Base-by-base conservation (phyloP, 2,329 filamentous ascomycete species). In the Massarina eburnea region DNA sequence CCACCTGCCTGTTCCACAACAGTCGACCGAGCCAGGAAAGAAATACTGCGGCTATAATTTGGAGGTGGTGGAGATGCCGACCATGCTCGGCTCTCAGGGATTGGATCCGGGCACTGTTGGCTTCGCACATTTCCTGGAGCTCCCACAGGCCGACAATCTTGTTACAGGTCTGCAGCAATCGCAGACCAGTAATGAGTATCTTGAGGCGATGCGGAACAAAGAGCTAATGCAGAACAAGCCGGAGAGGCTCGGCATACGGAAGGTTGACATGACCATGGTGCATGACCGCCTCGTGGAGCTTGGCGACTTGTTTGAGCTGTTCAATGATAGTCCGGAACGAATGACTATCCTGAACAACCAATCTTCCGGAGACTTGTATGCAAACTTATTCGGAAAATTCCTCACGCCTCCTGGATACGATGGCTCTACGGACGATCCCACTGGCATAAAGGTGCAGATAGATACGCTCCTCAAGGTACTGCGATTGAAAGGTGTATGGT, bases 41-140 rank as follows among this genome's bases (percentile, higher is more conserved):
- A 33, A 44, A 18, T 57, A 62, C 46, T 48, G 61, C 4, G 58
- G 61, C 8, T 71, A 71, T 45, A 52, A 67, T 17, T 53, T 65
- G 19, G 58, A 63, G 21, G 53, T 62, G n/a, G 51, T 63, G 0
- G 84, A 87, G 61, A 71, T 81, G 18, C 86, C 86, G 32, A 86
- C 80, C 64, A 89, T 88, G 85, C 75, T 88, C 48, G 86, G 83
- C 72, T 83, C 85, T 74, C 82, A 86, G 54, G 86, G 85, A 3
- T 69, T 86, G 24, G 86, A 89, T 62, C 84, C 84, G 63, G 86
- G 86, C 33, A 86, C 84, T 15, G 76, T 88, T 61, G 86, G 86
- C 42, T 88, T 83, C 62, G 78, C 82, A 54, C 82, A 85, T 18
- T 86, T 85, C 7, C 72, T 89, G 27, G 84, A 89, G 62, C 66